Evolutionary conservation across 805 yeast genomes (phyloP), one percentile per base, ranked within the genome.

Genomic region (Barnettozyma pratensis): DNA sequence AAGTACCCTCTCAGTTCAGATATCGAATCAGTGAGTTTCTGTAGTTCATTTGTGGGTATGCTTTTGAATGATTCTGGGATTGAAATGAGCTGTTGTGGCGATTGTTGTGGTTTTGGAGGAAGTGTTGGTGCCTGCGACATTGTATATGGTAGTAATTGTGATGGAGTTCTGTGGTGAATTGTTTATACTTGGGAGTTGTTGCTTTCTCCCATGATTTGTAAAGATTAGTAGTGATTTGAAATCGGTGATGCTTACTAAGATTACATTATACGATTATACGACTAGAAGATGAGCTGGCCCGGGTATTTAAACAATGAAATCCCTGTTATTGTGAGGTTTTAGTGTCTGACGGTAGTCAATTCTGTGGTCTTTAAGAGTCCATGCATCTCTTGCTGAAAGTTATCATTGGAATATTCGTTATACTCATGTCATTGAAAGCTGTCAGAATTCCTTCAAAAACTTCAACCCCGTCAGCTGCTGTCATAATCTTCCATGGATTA

Each of bases 401-500:
- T 26, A 30, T 2, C 10, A 35, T 19, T 11, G n/a, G 12, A 46
- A 8, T 31, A 11, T 2, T 31, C 8, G 34, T 31, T 31, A 8
- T 31, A 8, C 11, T 11, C 34, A 31, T 49, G 48, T 26, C 49
- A 2, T 34, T 60, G 41, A 59, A 51, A 29, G 65, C 69, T 1
- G 55, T 69, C 4, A 63, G 63, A 49, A 47, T 66, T 10, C 59
- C 66, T 7, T 56, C 72, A 9, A 57, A 50, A 27, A 43, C 53
- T 0, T 58, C 58, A 44, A 67, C 70, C 1, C 76, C 81, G 4
- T 70, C 80, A 2, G 83, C 87, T 1, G 81, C 89, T 1, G 69
- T 89, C 35, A 85, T 90, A 28, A 76, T 90, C 50, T 61, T 87
- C 45, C 98, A 92, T 64, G 98, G 99, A 0, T 71, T 92, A 19